phyloP scores from a whole-genome alignment of 2,329 filamentous ascomycete species.

The Chaetomiaceae sp. region DNA sequence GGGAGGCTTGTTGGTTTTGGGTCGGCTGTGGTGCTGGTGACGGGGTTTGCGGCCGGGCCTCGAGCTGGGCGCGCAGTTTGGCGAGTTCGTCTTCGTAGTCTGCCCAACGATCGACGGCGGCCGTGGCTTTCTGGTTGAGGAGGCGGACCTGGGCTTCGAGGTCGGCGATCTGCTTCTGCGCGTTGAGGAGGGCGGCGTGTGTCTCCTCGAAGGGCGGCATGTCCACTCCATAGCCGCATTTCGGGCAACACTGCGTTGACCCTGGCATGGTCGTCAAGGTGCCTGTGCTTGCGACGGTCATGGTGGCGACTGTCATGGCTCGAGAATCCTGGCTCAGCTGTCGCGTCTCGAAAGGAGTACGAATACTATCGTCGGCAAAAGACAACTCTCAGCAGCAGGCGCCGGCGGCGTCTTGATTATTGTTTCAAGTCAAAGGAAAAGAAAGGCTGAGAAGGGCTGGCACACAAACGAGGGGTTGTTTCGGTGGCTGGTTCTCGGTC shows the following conservation, averaged over 20 bases:
- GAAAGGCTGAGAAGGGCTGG: neutral
- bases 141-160: conserved; percentile 66
- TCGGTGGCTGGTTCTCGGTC: conserved; percentile 10
- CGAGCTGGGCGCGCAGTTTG: conserved; percentile 43
- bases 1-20: conserved; percentile 24
- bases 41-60: conserved; percentile 17
- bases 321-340: neutral
- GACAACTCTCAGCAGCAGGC: neutral
- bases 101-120: conserved; percentile 61
- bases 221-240: conserved; percentile 44
- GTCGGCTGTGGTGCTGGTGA: conserved; percentile 24
- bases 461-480: neutral
- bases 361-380: neutral
- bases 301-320: conserved; percentile 15
- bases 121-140: conserved; percentile 58
- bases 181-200: conserved; percentile 44
- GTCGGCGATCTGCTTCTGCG: conserved; percentile 60
- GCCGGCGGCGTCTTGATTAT: neutral
- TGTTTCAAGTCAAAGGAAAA: neutral
- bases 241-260: conserved; percentile 41
- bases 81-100: conserved; percentile 78
- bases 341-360: neutral
- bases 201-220: conserved; percentile 32
- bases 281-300: conserved; percentile 18
- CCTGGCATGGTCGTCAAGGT: conserved; percentile 23